Base-by-base conservation (phyloP, 164 flowering plant genomes). In the Magnolia sinica region DNA sequence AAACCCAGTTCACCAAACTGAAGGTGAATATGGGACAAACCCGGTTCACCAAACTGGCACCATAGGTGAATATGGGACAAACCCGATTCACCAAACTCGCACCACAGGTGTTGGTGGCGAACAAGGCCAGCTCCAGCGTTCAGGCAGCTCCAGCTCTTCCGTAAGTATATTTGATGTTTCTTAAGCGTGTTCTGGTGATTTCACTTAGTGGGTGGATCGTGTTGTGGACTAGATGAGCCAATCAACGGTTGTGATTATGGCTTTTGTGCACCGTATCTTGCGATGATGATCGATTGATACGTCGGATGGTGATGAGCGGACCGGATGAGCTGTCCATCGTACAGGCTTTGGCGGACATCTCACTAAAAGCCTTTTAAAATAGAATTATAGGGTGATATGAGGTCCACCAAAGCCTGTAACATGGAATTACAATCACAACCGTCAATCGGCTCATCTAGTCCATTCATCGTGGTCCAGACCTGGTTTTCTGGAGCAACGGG, bases 61-160 rank as follows among this genome's bases (percentile, higher is more conserved):
- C 18, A 29, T 16, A 20, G 50, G 50, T 0, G 81, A 82, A 70
- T 80, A 78, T 23, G 90, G 87, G n/a, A 27, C 29, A 27, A 81
- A 83, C 81, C 87, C 87, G 0, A 58, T 81, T 65, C 84, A 45
- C 7, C 79, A 76, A 27, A 27, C 29, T 27, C 29, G 29, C 29
- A 27, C 29, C 29, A 51, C 73, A 22, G 76, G 72, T 50, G 52
- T n/a, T 14, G 76, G 78, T 49, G 67, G 18, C 7, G 52, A 58
- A 19, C 76, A 68, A n/a, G 72, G 4, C 1, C 20, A 19, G 79
- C 87, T 86, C 68, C 85, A 77, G n/a, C 88, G 91, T 64, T 85
- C 91, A 24, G 89, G 91, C 4, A 88, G 91, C 81, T 84, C 87
- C 1, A 79, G 91, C 84, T 89, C 91, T 31, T 85, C 89, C 87